A percentile compares a stretch with the other conserved stretches of the same genome.
phyloP scores from a whole-genome alignment of 2,329 filamentous ascomycete genomes.

The Diplocarpon rosae region DNA sequence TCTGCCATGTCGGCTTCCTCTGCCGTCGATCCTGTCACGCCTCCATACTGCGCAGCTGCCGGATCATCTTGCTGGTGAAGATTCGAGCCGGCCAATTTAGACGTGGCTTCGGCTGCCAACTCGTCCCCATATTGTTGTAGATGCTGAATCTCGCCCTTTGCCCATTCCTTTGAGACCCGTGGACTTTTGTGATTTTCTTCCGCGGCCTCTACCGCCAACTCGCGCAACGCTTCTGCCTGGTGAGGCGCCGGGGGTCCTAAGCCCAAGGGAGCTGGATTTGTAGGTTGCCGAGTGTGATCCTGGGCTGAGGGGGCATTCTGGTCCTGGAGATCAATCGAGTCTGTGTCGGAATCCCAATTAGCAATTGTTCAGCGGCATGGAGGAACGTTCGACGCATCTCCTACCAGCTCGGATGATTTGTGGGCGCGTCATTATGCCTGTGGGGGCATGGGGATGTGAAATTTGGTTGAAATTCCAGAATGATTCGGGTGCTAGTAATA shows the following conservation, averaged over 20 bases:
- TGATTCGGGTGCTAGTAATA: background rate
- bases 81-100: constrained; percentile 29
- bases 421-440: constrained; percentile 39
- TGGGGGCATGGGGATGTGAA: constrained; percentile 11
- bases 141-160: constrained; percentile 25
- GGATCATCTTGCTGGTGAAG: constrained; percentile 44
- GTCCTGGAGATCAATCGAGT: constrained; percentile 91
- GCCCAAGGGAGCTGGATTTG: constrained; percentile 38
- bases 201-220: constrained; percentile 64
- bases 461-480: no score
- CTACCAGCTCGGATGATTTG: constrained; percentile 45
- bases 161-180: constrained; percentile 44
- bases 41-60: constrained; percentile 51
- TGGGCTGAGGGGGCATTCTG: constrained; percentile 72
- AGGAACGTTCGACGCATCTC: constrained; percentile 15
- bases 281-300: constrained; percentile 55
- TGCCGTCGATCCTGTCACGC: constrained; percentile 33
- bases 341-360: constrained; percentile 36
- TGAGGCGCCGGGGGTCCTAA: constrained; percentile 51
- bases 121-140: constrained; percentile 32
- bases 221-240: constrained; percentile 74
- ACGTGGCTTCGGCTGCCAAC: constrained; percentile 31
- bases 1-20: constrained; percentile 56
- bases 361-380: constrained; percentile 10
- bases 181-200: constrained; percentile 60